Evolutionary conservation across 371 early-diverging fungal species (phyloP), one percentile per base, ranked within the genome.

Genomic region (Saksenaea oblongispora): DNA sequence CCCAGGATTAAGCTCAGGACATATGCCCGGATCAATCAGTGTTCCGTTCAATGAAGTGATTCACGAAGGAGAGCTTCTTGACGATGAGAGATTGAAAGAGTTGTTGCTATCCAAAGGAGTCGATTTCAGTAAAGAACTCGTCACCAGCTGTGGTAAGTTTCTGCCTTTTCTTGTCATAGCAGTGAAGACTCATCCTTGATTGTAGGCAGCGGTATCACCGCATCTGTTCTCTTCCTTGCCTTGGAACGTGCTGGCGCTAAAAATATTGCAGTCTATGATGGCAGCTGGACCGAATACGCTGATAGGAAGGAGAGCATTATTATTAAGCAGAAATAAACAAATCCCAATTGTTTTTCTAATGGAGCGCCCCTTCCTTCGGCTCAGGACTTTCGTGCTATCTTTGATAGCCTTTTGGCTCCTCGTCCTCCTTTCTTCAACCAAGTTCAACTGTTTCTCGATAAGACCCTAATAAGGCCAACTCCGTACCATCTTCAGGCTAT

Each of bases 281-380:
- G 94, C 8, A 90, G 90, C 51, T 94, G 94, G 94, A 86, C 91
- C 10, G 93, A 94, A 64, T 94, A 93, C 66, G 93, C 91, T 27
- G 78, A 75, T 34, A 79, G 79, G 28, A 72, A 83, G 22, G 82
- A 85, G 56, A 84, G 83, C 53, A 71, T 83, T 53, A 89, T 89
- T 27, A 63, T 82, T 35, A 87, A 87, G 60, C 76, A 79, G 53
- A 31, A 31, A 31, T 31, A 31, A 31, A 31, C 7, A 31, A n/a
- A n/a, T n/a, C n/a, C n/a, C n/a, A n/a, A n/a, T n/a, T n/a, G n/a
- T n/a, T n/a, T n/a, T n/a, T n/a, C n/a, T n/a, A n/a, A n/a, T n/a
- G n/a, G n/a, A n/a, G n/a, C n/a, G n/a, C n/a, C n/a, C n/a, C n/a
- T n/a, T n/a, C n/a, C n/a, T n/a, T n/a, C n/a, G n/a, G n/a, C n/a